A percentile compares a stretch with the other conserved stretches of the same genome.
phyloP scores from a whole-genome alignment of 805 yeast species.

The Danielia oregonensis region DNA sequence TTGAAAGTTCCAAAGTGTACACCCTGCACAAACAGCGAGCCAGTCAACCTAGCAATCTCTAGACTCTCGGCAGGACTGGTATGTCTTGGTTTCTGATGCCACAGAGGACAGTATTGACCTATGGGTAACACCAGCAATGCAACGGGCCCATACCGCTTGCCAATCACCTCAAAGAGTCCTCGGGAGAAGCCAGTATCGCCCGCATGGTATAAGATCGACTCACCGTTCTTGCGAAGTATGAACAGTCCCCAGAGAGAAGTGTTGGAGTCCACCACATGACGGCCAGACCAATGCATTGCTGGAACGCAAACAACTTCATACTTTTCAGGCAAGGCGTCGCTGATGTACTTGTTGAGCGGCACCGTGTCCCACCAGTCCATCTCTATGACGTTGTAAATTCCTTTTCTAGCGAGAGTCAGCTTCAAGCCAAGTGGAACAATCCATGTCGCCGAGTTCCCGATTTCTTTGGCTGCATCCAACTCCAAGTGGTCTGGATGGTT shows the following conservation, averaged over 20 bases:
- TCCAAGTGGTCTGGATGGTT: constrained; percentile 97
- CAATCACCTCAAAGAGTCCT: constrained; percentile 67
- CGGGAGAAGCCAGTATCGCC: constrained; percentile 92
- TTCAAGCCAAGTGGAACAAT: constrained; percentile 82
- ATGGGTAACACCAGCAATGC: constrained; percentile 76
- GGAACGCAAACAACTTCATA: constrained; percentile 88
- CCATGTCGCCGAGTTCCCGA: constrained; percentile 68
- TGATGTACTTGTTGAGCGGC: constrained; percentile 36
- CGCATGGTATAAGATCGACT: constrained; percentile 80
- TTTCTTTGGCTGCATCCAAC: constrained; percentile 45
- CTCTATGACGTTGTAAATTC: constrained; percentile 63
- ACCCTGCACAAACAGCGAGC: constrained; percentile 66
- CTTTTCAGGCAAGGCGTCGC: constrained; percentile 36
- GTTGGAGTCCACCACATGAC: constrained; percentile 77
- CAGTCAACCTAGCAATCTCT: constrained; percentile 59
- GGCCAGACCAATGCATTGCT: constrained; percentile 96
- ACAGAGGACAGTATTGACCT: constrained; percentile 91
- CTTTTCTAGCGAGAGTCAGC: constrained; percentile 52
- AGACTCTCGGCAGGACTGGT: constrained; percentile 77
- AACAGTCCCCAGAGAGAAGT: constrained; percentile 87
- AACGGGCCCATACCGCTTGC: constrained; percentile 54
- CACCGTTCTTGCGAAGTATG: constrained; percentile 59
- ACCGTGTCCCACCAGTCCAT: constrained; percentile 87
- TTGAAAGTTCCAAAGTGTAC: constrained; percentile 97
- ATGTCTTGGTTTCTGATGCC: constrained; percentile 92